Percentiles rank a stretch among this genome's conserved stretches.
These are phyloP conservation scores for Paraphoma sp. DNA, from an alignment of 2,329 filamentous ascomycete genomes.

Conservation along the genomic window DNA sequence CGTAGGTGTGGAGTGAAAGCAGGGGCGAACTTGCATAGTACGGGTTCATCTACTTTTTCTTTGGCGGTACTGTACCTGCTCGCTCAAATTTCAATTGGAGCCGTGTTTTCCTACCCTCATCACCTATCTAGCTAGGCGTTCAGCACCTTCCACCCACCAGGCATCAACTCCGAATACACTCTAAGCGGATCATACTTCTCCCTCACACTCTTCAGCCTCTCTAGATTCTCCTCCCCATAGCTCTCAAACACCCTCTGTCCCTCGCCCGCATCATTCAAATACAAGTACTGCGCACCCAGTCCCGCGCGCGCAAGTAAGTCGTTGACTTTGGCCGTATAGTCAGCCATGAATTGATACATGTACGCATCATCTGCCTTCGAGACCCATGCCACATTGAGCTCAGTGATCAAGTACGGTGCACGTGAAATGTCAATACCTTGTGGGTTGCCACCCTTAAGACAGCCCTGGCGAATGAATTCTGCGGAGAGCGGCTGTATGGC, in stretches of 20 bases:
- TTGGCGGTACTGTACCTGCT: no score
- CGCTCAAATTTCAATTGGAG: no score
- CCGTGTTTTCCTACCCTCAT: no score
- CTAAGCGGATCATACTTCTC: constrained; percentile 32
- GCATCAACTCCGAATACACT: constrained; percentile 1
- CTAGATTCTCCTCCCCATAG: constrained; percentile 32
- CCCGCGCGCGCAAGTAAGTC: background rate
- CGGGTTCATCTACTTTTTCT: no score
- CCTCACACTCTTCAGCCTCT: constrained; percentile 30
- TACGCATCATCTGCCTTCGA: background rate
- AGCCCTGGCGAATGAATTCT: constrained; percentile 2
- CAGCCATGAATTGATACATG: background rate
- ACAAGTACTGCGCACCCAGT: background rate
- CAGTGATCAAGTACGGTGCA: background rate
- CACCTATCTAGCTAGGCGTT: no score
- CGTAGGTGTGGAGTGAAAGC: no score
- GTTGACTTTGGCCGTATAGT: background rate
- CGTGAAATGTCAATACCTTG: constrained; percentile 5
- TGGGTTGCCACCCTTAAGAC: constrained; percentile 7
- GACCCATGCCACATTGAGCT: background rate
- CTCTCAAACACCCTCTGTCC: constrained; percentile 22
- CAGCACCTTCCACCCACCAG: no score
- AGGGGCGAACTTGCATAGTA: no score
- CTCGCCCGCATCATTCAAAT: constrained; percentile 23
- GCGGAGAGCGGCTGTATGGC: constrained; percentile 10